phyloP scores from a whole-genome alignment of 192 early-diverging fungal genomes.

The Coemansia sp. region DNA sequence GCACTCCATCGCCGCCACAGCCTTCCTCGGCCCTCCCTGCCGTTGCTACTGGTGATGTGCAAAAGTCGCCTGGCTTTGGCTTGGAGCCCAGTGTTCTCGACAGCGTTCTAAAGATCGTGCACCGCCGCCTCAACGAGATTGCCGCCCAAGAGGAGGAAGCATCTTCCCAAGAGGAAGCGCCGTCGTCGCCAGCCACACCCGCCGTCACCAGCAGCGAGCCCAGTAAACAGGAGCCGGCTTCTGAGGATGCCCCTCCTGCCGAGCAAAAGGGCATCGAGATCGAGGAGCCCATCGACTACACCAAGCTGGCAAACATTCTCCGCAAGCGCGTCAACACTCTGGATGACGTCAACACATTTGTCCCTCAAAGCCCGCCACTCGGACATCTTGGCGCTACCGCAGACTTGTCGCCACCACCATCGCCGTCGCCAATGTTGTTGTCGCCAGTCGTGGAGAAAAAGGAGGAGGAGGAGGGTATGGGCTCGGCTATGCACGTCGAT shows the following conservation, averaged over 20 bases:
- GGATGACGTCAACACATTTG: conserved; percentile 26
- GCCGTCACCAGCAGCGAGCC: too few species aligned
- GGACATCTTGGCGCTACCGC: not conserved
- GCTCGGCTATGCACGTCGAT: not conserved
- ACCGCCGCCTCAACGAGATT: conserved; percentile 33
- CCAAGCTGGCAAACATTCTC: conserved; percentile 21
- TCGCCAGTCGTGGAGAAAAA: too few species aligned
- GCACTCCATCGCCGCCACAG: not conserved
- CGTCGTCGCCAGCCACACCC: too few species aligned
- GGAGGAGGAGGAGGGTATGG: not conserved
- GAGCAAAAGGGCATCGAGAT: conserved; percentile 23
- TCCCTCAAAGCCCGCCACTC: conserved; percentile 28
- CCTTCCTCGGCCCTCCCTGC: not conserved
- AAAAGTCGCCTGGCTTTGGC: not conserved
- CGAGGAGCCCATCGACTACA: conserved; percentile 45
- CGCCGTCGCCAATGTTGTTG: not conserved
- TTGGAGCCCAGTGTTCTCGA: conserved; percentile 25
- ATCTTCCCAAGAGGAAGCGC: too few species aligned
- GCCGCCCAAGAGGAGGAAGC: conserved; percentile 10
- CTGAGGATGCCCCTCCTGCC: not conserved
- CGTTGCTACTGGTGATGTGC: not conserved
- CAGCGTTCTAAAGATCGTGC: conserved; percentile 39
- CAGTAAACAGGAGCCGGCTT: not conserved
- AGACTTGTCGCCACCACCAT: not conserved
- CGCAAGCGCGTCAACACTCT: conserved; percentile 32